phyloP scores from a whole-genome alignment of 768 basidiomycete genomes.

The Filobasidium floriforme region DNA sequence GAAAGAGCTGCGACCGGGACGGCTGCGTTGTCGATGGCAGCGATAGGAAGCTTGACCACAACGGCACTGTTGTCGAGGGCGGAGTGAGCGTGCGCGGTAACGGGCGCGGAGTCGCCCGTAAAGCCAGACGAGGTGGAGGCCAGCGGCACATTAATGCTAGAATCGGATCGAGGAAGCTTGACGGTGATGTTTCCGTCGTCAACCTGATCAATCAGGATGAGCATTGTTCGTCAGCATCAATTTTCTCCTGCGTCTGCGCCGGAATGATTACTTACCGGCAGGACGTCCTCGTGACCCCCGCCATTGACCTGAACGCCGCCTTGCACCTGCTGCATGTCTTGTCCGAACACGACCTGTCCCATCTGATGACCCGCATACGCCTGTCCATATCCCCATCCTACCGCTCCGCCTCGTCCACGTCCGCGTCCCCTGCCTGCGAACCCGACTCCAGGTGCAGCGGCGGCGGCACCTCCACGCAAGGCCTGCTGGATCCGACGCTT shows the following conservation, averaged over 20 bases:
- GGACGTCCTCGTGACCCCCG: too few species aligned
- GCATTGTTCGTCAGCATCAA: too few species aligned
- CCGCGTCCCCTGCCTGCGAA: slow-evolving; percentile 10
- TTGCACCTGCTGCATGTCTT: too few species aligned
- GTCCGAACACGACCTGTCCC: too few species aligned
- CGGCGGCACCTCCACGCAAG: slow-evolving; percentile 4
- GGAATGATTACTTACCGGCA: too few species aligned
- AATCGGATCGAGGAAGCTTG: slow-evolving; percentile 15
- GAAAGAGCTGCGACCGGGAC: not conserved
- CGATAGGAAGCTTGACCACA: not conserved
- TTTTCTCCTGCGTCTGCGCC: too few species aligned
- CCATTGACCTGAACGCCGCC: too few species aligned
- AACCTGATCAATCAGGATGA: too few species aligned
- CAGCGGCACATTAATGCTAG: not conserved
- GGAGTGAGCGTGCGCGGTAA: not conserved
- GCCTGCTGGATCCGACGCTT: not conserved
- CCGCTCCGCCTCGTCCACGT: slow-evolving; percentile 2
- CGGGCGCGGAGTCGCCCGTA: not conserved
- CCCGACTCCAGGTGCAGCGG: slow-evolving; percentile 9
- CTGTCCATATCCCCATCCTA: not conserved
- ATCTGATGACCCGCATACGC: not conserved
- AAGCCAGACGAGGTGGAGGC: not conserved
- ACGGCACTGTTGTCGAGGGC: not conserved
- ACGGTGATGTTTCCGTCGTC: slow-evolving; percentile 3
- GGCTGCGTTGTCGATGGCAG: not conserved